phyloP scores from a whole-genome alignment of 495 filamentous ascomycete genomes.

The Platismatia glauca region DNA sequence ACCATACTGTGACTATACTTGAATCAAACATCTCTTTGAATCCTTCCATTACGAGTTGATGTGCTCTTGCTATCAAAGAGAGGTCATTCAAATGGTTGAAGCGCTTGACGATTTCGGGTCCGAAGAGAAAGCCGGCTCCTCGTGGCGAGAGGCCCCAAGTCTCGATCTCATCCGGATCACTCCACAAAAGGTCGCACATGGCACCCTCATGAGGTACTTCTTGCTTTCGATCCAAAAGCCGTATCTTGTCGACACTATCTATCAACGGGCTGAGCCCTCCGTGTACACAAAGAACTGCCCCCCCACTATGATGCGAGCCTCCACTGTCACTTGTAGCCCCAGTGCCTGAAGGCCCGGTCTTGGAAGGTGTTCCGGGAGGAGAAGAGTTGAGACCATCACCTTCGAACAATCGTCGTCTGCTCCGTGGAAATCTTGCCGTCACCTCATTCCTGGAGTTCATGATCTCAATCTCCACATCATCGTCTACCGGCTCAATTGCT shows the following conservation, averaged over 20 bases:
- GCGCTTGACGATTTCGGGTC: constrained; percentile 87
- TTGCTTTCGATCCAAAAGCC: constrained; percentile 90
- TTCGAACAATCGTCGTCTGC: constrained; percentile 29
- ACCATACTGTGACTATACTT: constrained; percentile 94
- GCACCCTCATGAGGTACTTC: constrained; percentile 97
- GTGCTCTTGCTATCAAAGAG: constrained; percentile 82
- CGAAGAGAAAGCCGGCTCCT: constrained; percentile 93
- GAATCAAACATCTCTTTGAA: constrained; percentile 99
- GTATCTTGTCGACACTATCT: constrained; percentile 92
- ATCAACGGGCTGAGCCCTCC: constrained; percentile 86
- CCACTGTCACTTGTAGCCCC: constrained; percentile 58
- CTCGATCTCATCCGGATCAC: constrained; percentile 95
- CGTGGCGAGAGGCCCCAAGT: constrained; percentile 94
- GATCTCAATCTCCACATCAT: constrained; percentile 87
- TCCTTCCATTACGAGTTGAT: constrained; percentile 98
- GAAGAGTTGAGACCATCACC: constrained; percentile 25
- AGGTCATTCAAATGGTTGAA: constrained; percentile 94
- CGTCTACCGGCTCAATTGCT: constrained; percentile 43
- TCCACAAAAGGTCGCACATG: constrained; percentile 98
- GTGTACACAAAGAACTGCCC: constrained; percentile 91
- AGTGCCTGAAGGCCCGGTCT: constrained; percentile 68
- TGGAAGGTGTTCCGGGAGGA: constrained; percentile 37
- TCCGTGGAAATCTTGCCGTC: constrained; percentile 59
- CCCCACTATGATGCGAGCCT: constrained; percentile 59
- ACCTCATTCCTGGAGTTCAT: constrained; percentile 72